phyloP scores from a whole-genome alignment of 345 rosid species.

The Sonneratia caseolaris region DNA sequence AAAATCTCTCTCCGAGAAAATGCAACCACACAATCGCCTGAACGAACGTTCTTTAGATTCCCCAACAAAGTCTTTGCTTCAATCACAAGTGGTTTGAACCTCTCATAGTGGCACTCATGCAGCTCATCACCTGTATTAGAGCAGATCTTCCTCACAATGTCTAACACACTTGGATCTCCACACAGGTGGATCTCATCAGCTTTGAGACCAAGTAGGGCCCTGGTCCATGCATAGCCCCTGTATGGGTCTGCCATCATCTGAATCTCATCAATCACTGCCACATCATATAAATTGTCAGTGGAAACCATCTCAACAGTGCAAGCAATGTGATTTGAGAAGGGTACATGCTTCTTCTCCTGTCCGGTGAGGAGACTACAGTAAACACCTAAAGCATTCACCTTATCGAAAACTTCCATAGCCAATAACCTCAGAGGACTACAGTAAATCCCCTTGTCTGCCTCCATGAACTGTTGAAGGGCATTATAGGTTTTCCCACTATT shows the following conservation, averaged over 20 bases:
- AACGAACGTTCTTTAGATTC: conserved; percentile 56
- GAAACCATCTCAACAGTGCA: conserved; percentile 96
- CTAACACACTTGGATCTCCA: conserved; percentile 88
- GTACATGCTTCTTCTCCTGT: conserved; percentile 74
- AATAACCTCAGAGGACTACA: conserved; percentile 89
- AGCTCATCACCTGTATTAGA: conserved; percentile 83
- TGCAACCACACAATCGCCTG: conserved; percentile 90
- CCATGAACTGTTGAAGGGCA: conserved; percentile 84
- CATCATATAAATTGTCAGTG: conserved; percentile 62
- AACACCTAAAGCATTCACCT: conserved; percentile 72
- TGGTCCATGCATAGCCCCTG: conserved; percentile 90
- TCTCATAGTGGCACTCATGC: conserved; percentile 63
- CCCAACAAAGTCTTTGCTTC: conserved; percentile 82
- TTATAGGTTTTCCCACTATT: conserved; percentile 92
- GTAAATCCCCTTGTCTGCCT: conserved; percentile 77
- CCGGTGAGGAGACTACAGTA: conserved; percentile 92
- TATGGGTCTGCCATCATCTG: conserved; percentile 73
- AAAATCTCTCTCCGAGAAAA: conserved; percentile 93
- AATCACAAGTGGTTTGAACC: conserved; percentile 81
- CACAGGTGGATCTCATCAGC: conserved; percentile 95
- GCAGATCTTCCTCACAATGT: conserved; percentile 70
- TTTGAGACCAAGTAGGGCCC: conserved; percentile 84
- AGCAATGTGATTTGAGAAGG: conserved; percentile 72
- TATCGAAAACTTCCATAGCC: conserved; percentile 99
- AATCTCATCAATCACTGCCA: conserved; percentile 88